Conservation (phyloP, 176 grass and related monocot species). For the Carex scoparia region DNA sequence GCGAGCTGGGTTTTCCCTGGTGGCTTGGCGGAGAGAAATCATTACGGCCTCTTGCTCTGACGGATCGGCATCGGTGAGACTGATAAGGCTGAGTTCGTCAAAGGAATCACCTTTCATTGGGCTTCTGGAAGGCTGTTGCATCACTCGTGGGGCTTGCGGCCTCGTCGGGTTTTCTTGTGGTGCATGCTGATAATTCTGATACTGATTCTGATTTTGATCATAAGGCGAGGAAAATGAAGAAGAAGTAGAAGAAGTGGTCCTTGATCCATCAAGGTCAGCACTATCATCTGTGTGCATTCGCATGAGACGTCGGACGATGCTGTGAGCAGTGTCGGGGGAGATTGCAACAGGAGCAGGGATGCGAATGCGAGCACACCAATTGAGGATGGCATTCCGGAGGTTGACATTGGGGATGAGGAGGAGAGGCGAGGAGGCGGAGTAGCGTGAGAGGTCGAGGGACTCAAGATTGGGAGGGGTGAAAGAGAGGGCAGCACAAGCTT, state of each 20-base stretch:
- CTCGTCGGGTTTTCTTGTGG: background rate
- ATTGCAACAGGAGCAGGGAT: slow-evolving; percentile 50
- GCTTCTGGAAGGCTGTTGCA: background rate
- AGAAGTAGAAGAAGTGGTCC: background rate
- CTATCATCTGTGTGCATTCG: background rate
- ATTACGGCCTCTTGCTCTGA: slow-evolving; percentile 55
- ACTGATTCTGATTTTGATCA: background rate
- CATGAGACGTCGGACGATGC: slow-evolving; percentile 79
- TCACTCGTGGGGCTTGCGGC: background rate
- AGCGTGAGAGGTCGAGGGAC: slow-evolving; percentile 30
- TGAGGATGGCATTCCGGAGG: slow-evolving; percentile 68
- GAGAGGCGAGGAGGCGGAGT: slow-evolving; percentile 29
- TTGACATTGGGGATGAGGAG: slow-evolving; percentile 72
- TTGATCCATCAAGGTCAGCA: too few species aligned
- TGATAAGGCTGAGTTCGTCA: slow-evolving; percentile 57
- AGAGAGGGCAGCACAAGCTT: slow-evolving; percentile 60
- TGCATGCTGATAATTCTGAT: background rate
- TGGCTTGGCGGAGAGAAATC: slow-evolving; percentile 58
- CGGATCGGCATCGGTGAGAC: slow-evolving; percentile 27
- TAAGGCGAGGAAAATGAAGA: slow-evolving; percentile 17
- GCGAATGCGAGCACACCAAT: slow-evolving; percentile 62
- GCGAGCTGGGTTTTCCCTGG: slow-evolving; percentile 47
- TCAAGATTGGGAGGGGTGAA: slow-evolving; percentile 46
- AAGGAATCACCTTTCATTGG: slow-evolving; percentile 25
- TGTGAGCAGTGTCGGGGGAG: slow-evolving; percentile 44